A percentile compares a stretch with the other conserved stretches of the same genome.
phyloP scores from a whole-genome alignment of 2,329 filamentous ascomycete genomes.

The Aspergillus viridinutans region DNA sequence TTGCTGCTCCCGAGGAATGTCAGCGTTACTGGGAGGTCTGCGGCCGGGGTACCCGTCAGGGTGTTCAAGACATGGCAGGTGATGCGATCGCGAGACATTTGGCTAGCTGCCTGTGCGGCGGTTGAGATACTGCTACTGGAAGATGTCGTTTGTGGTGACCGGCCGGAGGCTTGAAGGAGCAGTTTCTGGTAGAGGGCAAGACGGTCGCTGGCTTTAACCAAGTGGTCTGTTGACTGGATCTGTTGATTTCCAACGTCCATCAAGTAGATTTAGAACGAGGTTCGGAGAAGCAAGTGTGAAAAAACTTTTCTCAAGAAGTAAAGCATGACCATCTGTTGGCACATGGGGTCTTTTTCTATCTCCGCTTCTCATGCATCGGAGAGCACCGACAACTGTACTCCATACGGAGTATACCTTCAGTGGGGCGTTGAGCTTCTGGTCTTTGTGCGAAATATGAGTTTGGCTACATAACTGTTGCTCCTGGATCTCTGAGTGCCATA shows the following conservation, averaged over 20 bases:
- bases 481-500: not conserved
- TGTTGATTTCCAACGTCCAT: constrained; percentile 20
- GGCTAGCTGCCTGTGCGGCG: constrained; percentile 10
- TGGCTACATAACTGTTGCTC: not conserved
- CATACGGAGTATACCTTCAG: constrained; percentile 20
- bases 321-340: not conserved
- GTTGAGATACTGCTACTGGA: constrained; percentile 8
- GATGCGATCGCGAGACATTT: constrained; percentile 43
- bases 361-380: constrained; percentile 28
- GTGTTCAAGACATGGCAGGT: constrained; percentile 51
- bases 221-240: constrained; percentile 12
- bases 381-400: constrained; percentile 27
- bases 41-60: constrained; percentile 42
- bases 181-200: constrained; percentile 34
- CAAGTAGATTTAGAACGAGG: constrained; percentile 11
- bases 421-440: constrained; percentile 6
- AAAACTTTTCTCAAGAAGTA: not conserved
- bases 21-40: constrained; percentile 47
- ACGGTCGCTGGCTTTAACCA: constrained; percentile 27
- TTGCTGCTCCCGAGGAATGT: constrained; percentile 54
- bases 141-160: constrained; percentile 9
- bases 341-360: constrained; percentile 15
- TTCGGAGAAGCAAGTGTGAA: not conserved
- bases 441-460: not conserved
- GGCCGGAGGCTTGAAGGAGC: constrained; percentile 12